Percentiles rank a stretch among this genome's conserved stretches.
These are phyloP conservation scores for Dioszegia aurantiaca DNA, from an alignment of 768 basidiomycete genomes.

Conservation along the genomic window DNA sequence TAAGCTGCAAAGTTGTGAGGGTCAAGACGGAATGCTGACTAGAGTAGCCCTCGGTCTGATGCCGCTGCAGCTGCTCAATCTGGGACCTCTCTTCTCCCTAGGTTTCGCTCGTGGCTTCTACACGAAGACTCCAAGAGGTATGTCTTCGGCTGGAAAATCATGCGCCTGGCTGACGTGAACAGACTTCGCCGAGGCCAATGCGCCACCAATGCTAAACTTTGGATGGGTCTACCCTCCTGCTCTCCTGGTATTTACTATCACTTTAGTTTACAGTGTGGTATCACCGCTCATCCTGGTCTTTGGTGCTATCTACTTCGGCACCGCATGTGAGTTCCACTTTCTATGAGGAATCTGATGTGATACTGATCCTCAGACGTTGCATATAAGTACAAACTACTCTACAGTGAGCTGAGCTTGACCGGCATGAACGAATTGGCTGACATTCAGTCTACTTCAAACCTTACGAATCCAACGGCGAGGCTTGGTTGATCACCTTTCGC, in stretches of 20 bases:
- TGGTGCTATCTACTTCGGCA: conserved; percentile 93
- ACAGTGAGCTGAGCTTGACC: conserved; percentile 61
- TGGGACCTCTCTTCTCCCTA: conserved; percentile 81
- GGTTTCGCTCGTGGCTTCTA: conserved; percentile 69
- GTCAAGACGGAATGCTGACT: neutral
- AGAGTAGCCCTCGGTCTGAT: conserved; percentile 80
- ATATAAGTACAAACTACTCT: conserved; percentile 96
- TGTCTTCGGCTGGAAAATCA: conserved; percentile 9
- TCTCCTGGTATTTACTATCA: conserved; percentile 92
- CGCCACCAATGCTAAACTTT: conserved; percentile 97
- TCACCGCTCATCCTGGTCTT: conserved; percentile 93
- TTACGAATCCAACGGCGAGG: conserved; percentile 94
- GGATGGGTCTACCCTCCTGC: conserved; percentile 96
- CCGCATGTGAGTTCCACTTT: conserved; percentile 58
- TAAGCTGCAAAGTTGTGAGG: conserved; percentile 17
- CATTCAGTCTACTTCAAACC: conserved; percentile 91
- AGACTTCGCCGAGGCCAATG: conserved; percentile 96
- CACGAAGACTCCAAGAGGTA: conserved; percentile 88
- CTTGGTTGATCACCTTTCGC: conserved; percentile 92
- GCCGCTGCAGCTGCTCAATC: conserved; percentile 89
- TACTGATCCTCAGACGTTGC: conserved; percentile 62
- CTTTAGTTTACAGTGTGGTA: conserved; percentile 89
- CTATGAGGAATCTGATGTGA: no score
- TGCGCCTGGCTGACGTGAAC: conserved; percentile 2
- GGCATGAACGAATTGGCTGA: neutral